Evolutionary conservation across 441 rosid species (phyloP).

Genomic region (Capsella rubella): DNA sequence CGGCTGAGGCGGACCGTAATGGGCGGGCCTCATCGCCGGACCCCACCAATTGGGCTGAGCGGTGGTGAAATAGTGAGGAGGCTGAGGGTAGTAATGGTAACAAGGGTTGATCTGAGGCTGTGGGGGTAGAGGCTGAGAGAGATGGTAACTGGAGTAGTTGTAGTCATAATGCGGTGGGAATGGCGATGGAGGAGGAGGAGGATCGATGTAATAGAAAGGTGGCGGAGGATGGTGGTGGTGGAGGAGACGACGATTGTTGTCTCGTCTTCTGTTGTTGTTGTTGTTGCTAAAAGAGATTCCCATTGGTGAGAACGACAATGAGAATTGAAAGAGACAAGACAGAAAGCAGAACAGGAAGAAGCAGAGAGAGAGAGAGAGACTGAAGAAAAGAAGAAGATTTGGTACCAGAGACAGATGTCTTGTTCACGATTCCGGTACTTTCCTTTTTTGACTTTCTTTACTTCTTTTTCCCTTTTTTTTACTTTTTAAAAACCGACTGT

Average conservation of each 20-base stretch:
- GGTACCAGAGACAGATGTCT: conserved; percentile 23
- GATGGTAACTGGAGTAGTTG: conserved; percentile 35
- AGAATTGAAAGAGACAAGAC: conserved; percentile 27
- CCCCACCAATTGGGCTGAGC: conserved; percentile 70
- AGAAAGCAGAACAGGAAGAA: conserved; percentile 26
- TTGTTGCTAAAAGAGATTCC: conserved; percentile 67
- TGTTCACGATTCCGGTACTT: conserved; percentile 31
- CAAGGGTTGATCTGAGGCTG: conserved; percentile 55
- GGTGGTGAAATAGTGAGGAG: conserved; percentile 54
- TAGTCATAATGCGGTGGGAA: conserved; percentile 45
- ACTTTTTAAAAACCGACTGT: conserved; percentile 22
- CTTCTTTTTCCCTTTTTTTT: neutral
- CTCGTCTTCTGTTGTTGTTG: conserved; percentile 65
- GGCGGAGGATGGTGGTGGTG: conserved; percentile 44
- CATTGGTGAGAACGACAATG: conserved; percentile 46
- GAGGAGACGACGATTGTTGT: conserved; percentile 42
- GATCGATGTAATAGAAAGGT: conserved; percentile 37
- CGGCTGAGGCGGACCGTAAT: conserved; percentile 47
- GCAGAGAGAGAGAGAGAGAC: conserved; percentile 6
- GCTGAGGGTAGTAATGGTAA: conserved; percentile 53
- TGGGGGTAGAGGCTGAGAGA: conserved; percentile 48
- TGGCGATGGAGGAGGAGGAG: conserved; percentile 39
- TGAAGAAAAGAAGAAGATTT: conserved; percentile 24
- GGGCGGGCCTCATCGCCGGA: conserved; percentile 43
- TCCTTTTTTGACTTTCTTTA: conserved; percentile 28